These are phyloP conservation scores for Durio zibethinus DNA, from an alignment of 345 rosid genomes.

Conservation along the genomic window DNA sequence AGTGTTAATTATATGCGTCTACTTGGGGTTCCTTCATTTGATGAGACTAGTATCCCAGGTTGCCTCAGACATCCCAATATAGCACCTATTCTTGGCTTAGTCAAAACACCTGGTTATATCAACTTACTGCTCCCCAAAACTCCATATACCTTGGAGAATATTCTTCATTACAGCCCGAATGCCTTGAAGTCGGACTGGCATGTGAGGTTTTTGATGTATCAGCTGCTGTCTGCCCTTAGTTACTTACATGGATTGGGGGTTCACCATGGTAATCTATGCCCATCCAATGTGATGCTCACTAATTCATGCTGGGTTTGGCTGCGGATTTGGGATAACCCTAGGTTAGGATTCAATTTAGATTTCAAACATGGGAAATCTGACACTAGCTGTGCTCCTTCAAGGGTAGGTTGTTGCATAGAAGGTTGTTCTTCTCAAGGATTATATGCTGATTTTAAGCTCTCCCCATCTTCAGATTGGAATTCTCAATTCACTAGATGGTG, in stretches of 20 bases:
- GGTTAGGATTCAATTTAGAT: slow-evolving; percentile 24
- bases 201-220: slow-evolving; percentile 60
- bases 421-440: slow-evolving; percentile 54
- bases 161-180: slow-evolving; percentile 72
- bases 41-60: slow-evolving; percentile 42
- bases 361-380: slow-evolving; percentile 18
- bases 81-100: slow-evolving; percentile 62
- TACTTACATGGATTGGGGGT: slow-evolving; percentile 63
- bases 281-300: slow-evolving; percentile 64
- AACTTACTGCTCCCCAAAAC: slow-evolving; percentile 65
- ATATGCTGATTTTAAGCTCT: slow-evolving; percentile 62
- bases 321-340: slow-evolving; percentile 39
- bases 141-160: slow-evolving; percentile 64
- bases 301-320: slow-evolving; percentile 76
- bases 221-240: slow-evolving; percentile 69
- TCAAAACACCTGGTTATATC: slow-evolving; percentile 43
- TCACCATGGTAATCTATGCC: slow-evolving; percentile 67
- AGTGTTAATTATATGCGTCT: slow-evolving; percentile 50
- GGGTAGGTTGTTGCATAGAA: slow-evolving; percentile 39
- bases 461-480: slow-evolving; percentile 56
- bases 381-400: slow-evolving; percentile 22
- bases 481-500: slow-evolving; percentile 71
- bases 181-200: slow-evolving; percentile 75
- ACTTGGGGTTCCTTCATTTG: slow-evolving; percentile 59
- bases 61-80: slow-evolving; percentile 84